Evolutionary conservation across 306 rosid species (phyloP), one percentile per base, ranked within the genome.

Genomic region (Ormosia semicastrata): DNA sequence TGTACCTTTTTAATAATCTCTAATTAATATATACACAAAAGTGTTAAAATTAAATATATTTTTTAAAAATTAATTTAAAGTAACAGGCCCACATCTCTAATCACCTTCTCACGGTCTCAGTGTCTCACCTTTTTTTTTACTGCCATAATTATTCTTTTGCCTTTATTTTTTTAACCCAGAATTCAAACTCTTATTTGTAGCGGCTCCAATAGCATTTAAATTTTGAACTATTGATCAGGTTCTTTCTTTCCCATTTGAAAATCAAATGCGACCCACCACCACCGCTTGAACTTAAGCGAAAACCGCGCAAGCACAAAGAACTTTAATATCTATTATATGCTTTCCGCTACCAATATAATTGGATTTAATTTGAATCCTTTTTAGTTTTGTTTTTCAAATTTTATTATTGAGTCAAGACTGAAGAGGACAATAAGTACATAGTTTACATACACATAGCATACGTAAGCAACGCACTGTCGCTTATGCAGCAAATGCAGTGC

Each of bases 141-240:
- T 7, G 68, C 54, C 62, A 74, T 54, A 49, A 79, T 47, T 30
- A 34, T 32, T 47, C 65, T 36, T 10, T 71, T 30, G 43, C 18
- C 17, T 62, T 47, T 56, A 24, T 24, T 24, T 24, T 24, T 24
- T 24, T 24, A 39, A 39, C 56, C n/a, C 37, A 24, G 2, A 8
- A 50, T 52, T 66, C 80, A 76, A 64, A 49, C 37, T 15, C 9
- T n/a, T 58, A 58, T 40, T 8, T 43, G n/a, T 77, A 17, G 81
- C 40, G 65, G 73, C 46, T 49, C n/a, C 46, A 43, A 60, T 62
- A 33, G 6, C 34, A 62, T 76, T 76, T 76, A 46, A 76, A 75
- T n/a, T 73, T 73, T 54, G 78, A 73, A 73, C 44, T 47, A 17
- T 30, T 24, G 32, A 44, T 33, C 3, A 18, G 17, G 0, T 24